phyloP scores from a whole-genome alignment of 2,329 filamentous ascomycete species.

The Alternaria sp. region DNA sequence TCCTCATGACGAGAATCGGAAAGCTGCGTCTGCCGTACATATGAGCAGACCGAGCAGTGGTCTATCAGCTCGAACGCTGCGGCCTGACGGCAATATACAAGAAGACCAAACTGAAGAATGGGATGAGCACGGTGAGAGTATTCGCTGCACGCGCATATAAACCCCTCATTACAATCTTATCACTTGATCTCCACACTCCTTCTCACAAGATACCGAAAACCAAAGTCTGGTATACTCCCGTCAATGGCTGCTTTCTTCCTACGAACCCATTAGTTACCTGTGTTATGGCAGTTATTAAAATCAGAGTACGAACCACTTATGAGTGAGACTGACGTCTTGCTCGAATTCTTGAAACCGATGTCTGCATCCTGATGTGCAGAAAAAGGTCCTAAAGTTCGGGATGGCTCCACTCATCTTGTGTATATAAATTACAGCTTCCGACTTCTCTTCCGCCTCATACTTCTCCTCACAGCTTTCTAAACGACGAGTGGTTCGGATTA shows the following conservation, averaged over 20 bases:
- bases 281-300: not conserved
- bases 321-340: not conserved
- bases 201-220: not conserved
- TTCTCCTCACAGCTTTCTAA: too few relatives aligned
- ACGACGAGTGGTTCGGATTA: too few relatives aligned
- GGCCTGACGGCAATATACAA: not conserved
- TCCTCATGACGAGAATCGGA: too few relatives aligned
- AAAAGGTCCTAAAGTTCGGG: not conserved
- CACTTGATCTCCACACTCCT: not conserved
- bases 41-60: not conserved
- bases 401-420: not conserved
- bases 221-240: not conserved
- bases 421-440: not conserved
- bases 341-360: not conserved
- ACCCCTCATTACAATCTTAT: not conserved
- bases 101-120: too few relatives aligned
- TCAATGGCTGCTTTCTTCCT: not conserved
- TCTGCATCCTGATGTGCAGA: not conserved
- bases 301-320: not conserved
- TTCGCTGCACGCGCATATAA: not conserved
- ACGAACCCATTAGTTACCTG: fast-evolving
- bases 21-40: not conserved
- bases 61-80: too few relatives aligned
- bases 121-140: not conserved
- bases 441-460: not conserved